A percentile compares a stretch with the other conserved stretches of the same genome.
These are phyloP conservation scores for Boletus calvinii DNA, from an alignment of 1,284 basidiomycete genomes.

Conservation along the genomic window DNA sequence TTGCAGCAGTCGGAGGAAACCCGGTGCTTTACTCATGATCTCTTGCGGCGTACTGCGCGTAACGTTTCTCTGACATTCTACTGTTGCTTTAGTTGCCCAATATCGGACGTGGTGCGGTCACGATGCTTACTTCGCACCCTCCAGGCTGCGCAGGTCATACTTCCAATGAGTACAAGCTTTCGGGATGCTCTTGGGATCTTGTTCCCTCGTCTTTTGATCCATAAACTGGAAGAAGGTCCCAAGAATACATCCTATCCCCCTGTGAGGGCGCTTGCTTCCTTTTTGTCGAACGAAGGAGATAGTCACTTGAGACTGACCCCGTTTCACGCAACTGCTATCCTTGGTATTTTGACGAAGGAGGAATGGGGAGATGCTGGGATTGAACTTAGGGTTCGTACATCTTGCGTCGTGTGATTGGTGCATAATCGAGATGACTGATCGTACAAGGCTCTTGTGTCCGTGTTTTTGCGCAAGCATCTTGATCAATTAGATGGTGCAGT, in stretches of 20 bases:
- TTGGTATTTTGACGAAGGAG: constrained; percentile 37
- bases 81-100: constrained; percentile 43
- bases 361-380: constrained; percentile 36
- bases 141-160: constrained; percentile 26
- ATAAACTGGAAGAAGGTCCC: constrained; percentile 32
- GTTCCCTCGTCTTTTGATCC: constrained; percentile 36
- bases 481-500: constrained; percentile 20
- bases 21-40: constrained; percentile 49
- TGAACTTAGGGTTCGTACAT: constrained; percentile 32
- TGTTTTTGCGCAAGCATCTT: constrained; percentile 28
- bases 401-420: constrained; percentile 1
- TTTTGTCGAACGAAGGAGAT: constrained; percentile 29
- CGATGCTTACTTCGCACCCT: constrained; percentile 43
- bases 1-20: constrained; percentile 42
- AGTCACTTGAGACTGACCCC: constrained; percentile 30
- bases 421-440: constrained; percentile 11
- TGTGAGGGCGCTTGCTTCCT: constrained; percentile 17
- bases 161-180: constrained; percentile 22
- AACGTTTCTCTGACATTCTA: constrained; percentile 44
- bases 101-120: constrained; percentile 37
- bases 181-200: constrained; percentile 28
- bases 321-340: constrained; percentile 31
- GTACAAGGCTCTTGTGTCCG: constrained; percentile 20
- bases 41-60: constrained; percentile 42
- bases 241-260: constrained; percentile 22